Evolutionary conservation across 192 early-diverging fungal genomes (phyloP).

Genomic region (Gigaspora rosea): DNA sequence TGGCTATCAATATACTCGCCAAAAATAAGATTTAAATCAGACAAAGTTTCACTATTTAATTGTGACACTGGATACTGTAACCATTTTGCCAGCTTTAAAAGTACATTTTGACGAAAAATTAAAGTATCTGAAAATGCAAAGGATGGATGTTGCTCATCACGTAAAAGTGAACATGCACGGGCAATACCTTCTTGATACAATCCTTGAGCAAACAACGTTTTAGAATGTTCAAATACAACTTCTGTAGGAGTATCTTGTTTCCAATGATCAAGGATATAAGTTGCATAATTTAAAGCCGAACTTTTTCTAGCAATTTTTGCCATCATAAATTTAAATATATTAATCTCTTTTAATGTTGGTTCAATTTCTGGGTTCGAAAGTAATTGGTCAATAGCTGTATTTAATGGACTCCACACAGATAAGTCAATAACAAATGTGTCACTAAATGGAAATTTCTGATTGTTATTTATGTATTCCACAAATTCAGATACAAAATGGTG

Average conservation of each 20-base stretch:
- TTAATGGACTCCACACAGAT: conserved; percentile 11
- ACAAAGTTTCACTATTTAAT: neutral
- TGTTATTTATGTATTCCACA: neutral
- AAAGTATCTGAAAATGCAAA: conserved; percentile 2
- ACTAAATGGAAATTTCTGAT: conserved; percentile 7
- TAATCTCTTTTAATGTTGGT: neutral
- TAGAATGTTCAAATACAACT: conserved; percentile 25
- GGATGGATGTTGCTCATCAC: conserved; percentile 30
- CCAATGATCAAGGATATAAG: conserved; percentile 2
- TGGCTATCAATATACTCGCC: neutral
- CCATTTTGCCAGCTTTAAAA: conserved; percentile 48
- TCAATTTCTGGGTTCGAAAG: neutral
- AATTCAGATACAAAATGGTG: conserved; percentile 1
- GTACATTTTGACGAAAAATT: conserved; percentile 37
- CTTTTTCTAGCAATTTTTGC: conserved; percentile 28
- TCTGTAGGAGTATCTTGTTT: neutral
- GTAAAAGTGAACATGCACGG: conserved; percentile 9
- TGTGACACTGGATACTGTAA: conserved; percentile 18
- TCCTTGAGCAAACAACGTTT: conserved; percentile 14
- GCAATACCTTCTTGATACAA: conserved; percentile 18
- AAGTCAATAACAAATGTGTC: conserved; percentile 9
- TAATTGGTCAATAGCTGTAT: conserved; percentile 7
- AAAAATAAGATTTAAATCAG: neutral
- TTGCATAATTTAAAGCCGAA: conserved; percentile 6
- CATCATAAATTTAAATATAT: conserved; percentile 2